Percentiles rank a stretch among this genome's conserved stretches.
Conservation (phyloP, 129 eudicot genomes). For the Flaveria brownii region DNA sequence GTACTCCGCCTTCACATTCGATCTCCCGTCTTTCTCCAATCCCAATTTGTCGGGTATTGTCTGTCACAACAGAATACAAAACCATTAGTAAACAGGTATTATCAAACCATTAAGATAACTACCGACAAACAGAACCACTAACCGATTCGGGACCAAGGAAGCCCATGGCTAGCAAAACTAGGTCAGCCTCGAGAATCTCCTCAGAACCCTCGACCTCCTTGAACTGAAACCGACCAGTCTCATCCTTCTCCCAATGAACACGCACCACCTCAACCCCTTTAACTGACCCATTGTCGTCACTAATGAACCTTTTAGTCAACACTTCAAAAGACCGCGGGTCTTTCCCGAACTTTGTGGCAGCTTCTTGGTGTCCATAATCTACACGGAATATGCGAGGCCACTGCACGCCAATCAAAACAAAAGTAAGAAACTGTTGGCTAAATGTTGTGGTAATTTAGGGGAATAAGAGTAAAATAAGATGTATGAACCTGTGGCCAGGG, state of each 20-base stretch:
- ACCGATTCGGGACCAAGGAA: slow-evolving; percentile 99
- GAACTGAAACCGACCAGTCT: slow-evolving; percentile 79
- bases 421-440: neutral
- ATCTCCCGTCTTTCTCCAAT: slow-evolving; percentile 76
- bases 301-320: slow-evolving; percentile 81
- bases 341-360: slow-evolving; percentile 83
- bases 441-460: neutral
- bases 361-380: slow-evolving; percentile 99
- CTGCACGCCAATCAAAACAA: slow-evolving; percentile 40
- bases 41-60: slow-evolving; percentile 78
- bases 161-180: slow-evolving; percentile 95
- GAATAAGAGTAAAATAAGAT: neutral
- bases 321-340: slow-evolving; percentile 95
- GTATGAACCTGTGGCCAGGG: slow-evolving; percentile 97
- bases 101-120: neutral
- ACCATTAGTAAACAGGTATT: neutral
- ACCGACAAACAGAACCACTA: slow-evolving; percentile 19
- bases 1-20: slow-evolving; percentile 93
- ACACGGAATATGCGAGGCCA: slow-evolving; percentile 99
- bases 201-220: slow-evolving; percentile 93
- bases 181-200: slow-evolving; percentile 81
- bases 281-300: slow-evolving; percentile 78
- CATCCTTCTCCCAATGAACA: slow-evolving; percentile 93
- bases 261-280: slow-evolving; percentile 84
- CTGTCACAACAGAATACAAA: slow-evolving; percentile 37